phyloP scores from a whole-genome alignment of 257 asterid genomes.

The Echites panduratus region DNA sequence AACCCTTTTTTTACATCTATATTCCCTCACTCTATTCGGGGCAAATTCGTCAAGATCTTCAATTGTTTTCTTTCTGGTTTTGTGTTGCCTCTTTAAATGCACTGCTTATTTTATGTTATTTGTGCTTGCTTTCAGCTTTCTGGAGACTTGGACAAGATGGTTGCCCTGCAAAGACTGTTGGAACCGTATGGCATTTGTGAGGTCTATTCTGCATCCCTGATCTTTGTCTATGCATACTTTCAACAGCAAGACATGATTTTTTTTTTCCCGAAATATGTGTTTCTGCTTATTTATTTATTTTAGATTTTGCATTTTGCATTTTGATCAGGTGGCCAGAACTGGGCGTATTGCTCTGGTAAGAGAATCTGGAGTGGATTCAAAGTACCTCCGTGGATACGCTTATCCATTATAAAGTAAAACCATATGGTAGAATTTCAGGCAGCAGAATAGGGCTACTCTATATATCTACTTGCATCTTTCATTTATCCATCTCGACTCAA shows the following conservation, averaged over 20 bases:
- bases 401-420: slow-evolving; percentile 61
- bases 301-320: no score
- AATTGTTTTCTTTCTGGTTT: background rate
- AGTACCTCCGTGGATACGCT: slow-evolving; percentile 75
- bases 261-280: background rate
- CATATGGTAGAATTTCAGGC: no score
- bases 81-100: background rate
- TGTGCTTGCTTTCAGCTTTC: slow-evolving; percentile 56
- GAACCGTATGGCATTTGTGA: slow-evolving; percentile 98
- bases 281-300: background rate
- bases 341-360: slow-evolving; percentile 78
- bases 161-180: slow-evolving; percentile 85
- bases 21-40: background rate
- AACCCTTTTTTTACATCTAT: background rate
- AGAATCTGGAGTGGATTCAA: slow-evolving; percentile 89
- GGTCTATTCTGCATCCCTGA: slow-evolving; percentile 38
- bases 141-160: slow-evolving; percentile 92
- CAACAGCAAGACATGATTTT: background rate
- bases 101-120: background rate
- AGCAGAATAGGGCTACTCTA: no score
- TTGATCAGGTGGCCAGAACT: slow-evolving; percentile 76
- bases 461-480: no score
- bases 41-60: background rate
- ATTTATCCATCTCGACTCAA: no score
- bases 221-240: background rate